Base-by-base conservation (phyloP, 345 rosid genomes). In the Brassica cretica region DNA sequence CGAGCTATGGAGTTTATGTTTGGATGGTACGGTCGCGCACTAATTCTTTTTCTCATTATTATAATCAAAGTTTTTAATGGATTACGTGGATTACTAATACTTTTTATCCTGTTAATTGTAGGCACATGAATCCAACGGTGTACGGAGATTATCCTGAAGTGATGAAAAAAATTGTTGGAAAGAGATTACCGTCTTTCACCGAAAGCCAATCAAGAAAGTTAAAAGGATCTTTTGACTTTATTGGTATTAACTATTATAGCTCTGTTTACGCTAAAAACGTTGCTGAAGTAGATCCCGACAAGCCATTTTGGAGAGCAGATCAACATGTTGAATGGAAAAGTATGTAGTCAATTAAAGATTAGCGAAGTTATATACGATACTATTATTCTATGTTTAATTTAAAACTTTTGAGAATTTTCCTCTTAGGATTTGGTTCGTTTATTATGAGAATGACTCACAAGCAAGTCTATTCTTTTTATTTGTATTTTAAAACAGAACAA, bases 161-260 rank as follows among this genome's bases (percentile, higher is more conserved):
- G 12, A 87, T 87, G 89, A 66, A 71, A 27, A 41, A 56, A 11
- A 35, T 77, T 11, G 84, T 87, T 1, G 86, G 88, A 10, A 53
- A 60, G 6, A 69, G 88, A 76, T 76, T 87, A 60, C 88, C 89
- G 3, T 71, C 76, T 1, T 87, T 85, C 73, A 84, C 88, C 0
- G 6, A 8, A 21, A 62, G 18, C 2, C 81, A 87, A 72, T 85
- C 88, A 11, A 6, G 19, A 14, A 67, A 76, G 76, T 30, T 85
- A 60, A 84, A 60, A 77, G 82, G 82, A 37, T 87, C 90, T 9
- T 76, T 66, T 71, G 90, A 87, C 66, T 87, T 80, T 24, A 8
- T 85, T 30, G 88, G 86, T 14, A 27, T 87, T 4, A 87, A 85
- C 83, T 85, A 87, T 73, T 87, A 87, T 12, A 78, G 81, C 3